Evolutionary conservation across 345 rosid genomes (phyloP).

Genomic region (Theobroma cacao): DNA sequence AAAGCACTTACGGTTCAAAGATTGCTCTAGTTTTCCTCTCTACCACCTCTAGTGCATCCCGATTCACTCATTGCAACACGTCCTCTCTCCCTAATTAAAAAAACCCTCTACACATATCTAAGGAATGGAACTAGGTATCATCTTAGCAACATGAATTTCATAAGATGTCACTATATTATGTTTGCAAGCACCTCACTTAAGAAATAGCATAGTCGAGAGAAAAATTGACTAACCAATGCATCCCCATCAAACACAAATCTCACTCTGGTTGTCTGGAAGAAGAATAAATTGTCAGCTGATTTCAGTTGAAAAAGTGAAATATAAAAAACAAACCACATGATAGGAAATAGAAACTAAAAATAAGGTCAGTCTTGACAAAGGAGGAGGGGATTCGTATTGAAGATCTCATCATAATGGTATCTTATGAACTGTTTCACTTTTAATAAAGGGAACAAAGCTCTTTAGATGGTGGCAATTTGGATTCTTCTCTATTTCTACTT

Average conservation of each 20-base stretch:
- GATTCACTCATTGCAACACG: too few species aligned
- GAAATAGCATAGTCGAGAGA: neutral
- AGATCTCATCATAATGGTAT: neutral
- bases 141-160: neutral
- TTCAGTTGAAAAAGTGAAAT: neutral
- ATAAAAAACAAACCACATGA: neutral
- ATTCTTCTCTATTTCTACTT: neutral
- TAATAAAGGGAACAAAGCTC: neutral
- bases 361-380: neutral
- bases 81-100: too few species aligned
- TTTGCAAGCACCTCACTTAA: neutral
- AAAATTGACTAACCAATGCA: constrained; percentile 53
- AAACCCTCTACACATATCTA: too few species aligned
- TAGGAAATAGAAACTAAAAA: neutral
- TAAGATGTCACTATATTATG: neutral
- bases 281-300: constrained; percentile 21
- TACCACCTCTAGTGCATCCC: too few species aligned
- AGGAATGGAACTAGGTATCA: neutral
- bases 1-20: too few species aligned
- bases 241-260: constrained; percentile 66
- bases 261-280: constrained; percentile 67
- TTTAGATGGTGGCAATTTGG: neutral
- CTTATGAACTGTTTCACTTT: neutral
- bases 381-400: neutral
- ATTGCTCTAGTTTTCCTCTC: too few species aligned